Evolutionary conservation across 2,329 filamentous ascomycete species (phyloP), one percentile per base, ranked within the genome.

Genomic region (Bimuria novae-zelandiae): DNA sequence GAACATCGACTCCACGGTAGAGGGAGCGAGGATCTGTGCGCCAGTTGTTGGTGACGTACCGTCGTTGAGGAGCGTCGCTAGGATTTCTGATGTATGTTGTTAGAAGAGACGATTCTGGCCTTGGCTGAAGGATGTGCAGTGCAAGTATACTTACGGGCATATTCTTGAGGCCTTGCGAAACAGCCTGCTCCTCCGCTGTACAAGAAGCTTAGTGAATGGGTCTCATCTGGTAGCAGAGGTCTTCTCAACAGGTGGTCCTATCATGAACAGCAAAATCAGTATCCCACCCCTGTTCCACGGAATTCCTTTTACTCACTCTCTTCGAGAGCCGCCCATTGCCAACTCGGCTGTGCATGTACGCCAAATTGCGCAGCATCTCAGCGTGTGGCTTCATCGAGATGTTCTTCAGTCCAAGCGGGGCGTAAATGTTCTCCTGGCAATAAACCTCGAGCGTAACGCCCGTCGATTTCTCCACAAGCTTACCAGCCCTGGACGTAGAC

Each of bases 1-100:
- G 68, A 85, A 89, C 83, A 89, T 87, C 27, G 81, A 70, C 11
- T 85, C 78, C 0, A 90, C 81, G 0, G 85, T 88, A 25, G 79
- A 74, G 14, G 79, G 75, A 17, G 77, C 73, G 6, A 90, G 76
- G 27, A 90, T 79, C 46, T 77, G 75, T 0, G 69, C 67, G 1
- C 81, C 80, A 0, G 84, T 89, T 0, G 61, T 76, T 0, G 87
- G 83, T 29, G 80, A 84, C 0, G 75, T 81, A 40, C 88, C 87
- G 55, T 86, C 75, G 64, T 90, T 90, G 22, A 89, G 73, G 1
- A 90, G 73, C 0, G 80, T 77, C 0, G 84, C 79, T 3, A 90
- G 77, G 19, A 89, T 78, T 55, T 83, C 79, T 27, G 10, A 6
- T 27, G n/a, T n/a, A n/a, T n/a, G n/a, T n/a, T n/a, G n/a, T n/a